Base-by-base conservation (phyloP, 768 basidiomycete genomes). In the Xerocomellus intermedius region DNA sequence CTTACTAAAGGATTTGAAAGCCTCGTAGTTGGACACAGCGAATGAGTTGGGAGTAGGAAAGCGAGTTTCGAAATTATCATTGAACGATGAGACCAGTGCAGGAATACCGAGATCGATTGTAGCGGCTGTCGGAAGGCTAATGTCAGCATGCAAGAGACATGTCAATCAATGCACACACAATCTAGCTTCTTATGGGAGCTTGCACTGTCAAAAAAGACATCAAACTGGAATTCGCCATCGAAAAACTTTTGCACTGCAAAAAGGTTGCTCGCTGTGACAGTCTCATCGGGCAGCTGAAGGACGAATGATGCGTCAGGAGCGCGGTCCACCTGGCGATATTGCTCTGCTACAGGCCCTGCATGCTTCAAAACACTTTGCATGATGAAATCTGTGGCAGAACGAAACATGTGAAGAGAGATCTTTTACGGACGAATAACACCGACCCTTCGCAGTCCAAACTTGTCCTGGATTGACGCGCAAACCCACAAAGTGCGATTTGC, bases 381-480 rank as follows among this genome's bases (percentile, higher is more conserved):
- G 39, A 95, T 79, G 33, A 79, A 51, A 44, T 89, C 93, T 94
- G 42, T 17, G 39, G 22, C 5, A 41, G 41, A 54, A 57, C 4
- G 12, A 9, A 33, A 33, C 8, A 2, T 38, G 38, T 57, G 43
- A 45, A 35, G 21, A 41, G 30, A 33, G 5, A 30, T 8, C 0
- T n/a, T 38, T 53, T 43, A 56, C 39, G 19, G 28, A 44, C 19
- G 36, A 43, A 51, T 2, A 12, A 42, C 13, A 50, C 65, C 21
- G 57, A 88, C 93, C 88, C 77, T 87, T 90, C 3, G 91, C 91
- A 73, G 85, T 78, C 94, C 94, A 96, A n/a, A 92, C 74, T 21
- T 80, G 76, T 14, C 85, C 89, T 5, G 80, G 67, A 8, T 80
- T 75, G 13, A 87, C 74, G 17, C 81, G 79, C 26, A 82, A 77